These are phyloP conservation scores for Trametes maxima DNA, from an alignment of 768 basidiomycete genomes.

Conservation along the genomic window DNA sequence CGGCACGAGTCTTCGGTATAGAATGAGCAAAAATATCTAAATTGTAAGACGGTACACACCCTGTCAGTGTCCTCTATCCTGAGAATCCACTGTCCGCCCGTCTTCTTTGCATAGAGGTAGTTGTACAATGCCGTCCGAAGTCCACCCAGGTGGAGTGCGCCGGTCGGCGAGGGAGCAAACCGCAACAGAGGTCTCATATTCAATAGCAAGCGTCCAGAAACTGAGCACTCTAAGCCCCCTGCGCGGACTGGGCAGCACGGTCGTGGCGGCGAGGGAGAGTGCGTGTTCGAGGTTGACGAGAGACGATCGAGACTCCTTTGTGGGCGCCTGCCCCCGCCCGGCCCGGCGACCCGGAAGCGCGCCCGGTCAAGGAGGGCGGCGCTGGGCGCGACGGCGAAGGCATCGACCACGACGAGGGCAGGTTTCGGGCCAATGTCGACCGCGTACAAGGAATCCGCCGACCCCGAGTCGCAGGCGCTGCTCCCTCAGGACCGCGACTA, in stretches of 20 bases:
- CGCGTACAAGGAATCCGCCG: conserved; percentile 15
- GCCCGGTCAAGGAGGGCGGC: not conserved
- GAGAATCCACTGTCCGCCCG: conserved; percentile 87
- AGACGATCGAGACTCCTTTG: not conserved
- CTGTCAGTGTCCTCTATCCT: conserved; percentile 95
- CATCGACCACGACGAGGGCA: conserved; percentile 6
- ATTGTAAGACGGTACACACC: conserved; percentile 52
- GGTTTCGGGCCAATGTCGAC: conserved; percentile 8
- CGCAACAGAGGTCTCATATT: conserved; percentile 53
- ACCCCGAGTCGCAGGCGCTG: conserved; percentile 19
- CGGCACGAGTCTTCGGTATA: conserved; percentile 64
- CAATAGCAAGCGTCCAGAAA: not conserved
- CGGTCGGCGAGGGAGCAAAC: conserved; percentile 98
- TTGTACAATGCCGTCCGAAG: conserved; percentile 94
- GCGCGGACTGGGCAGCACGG: not conserved
- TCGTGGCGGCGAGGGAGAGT: not conserved
- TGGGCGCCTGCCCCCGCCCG: not conserved
- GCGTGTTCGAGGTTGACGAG: not conserved
- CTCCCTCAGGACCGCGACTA: conserved; percentile 13
- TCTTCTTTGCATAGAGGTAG: conserved; percentile 78
- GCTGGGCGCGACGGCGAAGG: not conserved
- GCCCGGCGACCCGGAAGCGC: not conserved
- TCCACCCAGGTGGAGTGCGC: conserved; percentile 91
- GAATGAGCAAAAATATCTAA: not conserved
- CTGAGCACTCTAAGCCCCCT: not conserved